Evolutionary conservation across 805 yeast species (phyloP).

Genomic region (Lachancea waltii): DNA sequence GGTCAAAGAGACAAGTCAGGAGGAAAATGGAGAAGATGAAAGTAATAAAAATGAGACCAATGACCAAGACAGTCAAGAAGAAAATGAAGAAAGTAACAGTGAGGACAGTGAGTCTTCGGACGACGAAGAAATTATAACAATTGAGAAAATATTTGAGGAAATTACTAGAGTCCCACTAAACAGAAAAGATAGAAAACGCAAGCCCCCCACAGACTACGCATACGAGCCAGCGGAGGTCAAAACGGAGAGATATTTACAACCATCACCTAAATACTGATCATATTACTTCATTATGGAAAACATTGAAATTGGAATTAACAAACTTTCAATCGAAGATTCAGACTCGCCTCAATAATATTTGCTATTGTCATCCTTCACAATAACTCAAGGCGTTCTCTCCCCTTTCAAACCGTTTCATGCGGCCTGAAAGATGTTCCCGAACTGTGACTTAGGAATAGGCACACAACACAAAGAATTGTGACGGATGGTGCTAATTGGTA

Average conservation of each 20-base stretch:
- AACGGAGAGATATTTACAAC: neutral
- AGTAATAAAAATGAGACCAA: neutral
- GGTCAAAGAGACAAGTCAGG: neutral
- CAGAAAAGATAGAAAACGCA: neutral
- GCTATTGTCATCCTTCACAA: no score
- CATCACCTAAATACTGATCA: neutral
- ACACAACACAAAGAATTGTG: no score
- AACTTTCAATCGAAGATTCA: neutral
- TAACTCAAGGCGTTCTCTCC: no score
- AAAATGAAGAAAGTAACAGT: neutral
- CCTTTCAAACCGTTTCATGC: no score
- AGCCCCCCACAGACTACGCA: neutral
- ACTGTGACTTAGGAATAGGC: no score
- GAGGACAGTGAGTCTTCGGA: neutral
- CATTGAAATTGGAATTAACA: neutral
- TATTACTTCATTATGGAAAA: neutral
- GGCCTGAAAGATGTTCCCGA: no score
- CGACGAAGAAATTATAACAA: slow-evolving; percentile 1
- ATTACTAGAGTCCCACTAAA: neutral
- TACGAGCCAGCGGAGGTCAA: neutral
- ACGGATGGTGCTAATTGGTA: no score
- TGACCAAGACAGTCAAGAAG: neutral
- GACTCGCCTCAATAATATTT: neutral
- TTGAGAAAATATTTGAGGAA: slow-evolving; percentile 1
- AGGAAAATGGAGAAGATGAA: slow-evolving; percentile 1